Percentiles rank a stretch among this genome's conserved stretches.
Conservation (phyloP, 352 stramenopile genomes). For the Pythium biforme region DNA sequence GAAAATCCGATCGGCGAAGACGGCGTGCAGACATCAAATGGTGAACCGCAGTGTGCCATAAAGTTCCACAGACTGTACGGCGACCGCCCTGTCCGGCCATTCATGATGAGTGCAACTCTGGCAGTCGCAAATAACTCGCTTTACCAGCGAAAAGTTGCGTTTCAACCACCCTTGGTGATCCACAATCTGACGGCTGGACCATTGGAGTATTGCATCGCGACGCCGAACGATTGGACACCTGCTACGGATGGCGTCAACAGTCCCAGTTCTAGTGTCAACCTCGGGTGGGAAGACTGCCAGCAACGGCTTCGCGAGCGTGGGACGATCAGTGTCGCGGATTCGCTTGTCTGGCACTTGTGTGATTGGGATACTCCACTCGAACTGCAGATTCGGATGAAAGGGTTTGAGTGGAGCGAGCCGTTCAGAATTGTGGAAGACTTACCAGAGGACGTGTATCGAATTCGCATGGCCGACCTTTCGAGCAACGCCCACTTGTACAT, state of each 20-base stretch:
- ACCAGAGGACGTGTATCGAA: slow-evolving; percentile 45
- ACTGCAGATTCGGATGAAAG: slow-evolving; percentile 77
- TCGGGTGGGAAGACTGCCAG: slow-evolving; percentile 72
- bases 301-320: slow-evolving; percentile 76
- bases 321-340: slow-evolving; percentile 76
- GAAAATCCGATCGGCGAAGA: slow-evolving; percentile 9
- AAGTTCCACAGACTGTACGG: slow-evolving; percentile 80
- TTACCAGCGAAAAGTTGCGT: slow-evolving; percentile 75
- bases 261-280: slow-evolving; percentile 37
- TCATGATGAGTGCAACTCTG: slow-evolving; percentile 73
- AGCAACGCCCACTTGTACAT: slow-evolving; percentile 72
- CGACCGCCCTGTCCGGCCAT: slow-evolving; percentile 74
- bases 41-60: slow-evolving; percentile 41
- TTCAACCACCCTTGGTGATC: slow-evolving; percentile 75
- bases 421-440: slow-evolving; percentile 53
- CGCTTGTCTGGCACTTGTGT: slow-evolving; percentile 81
- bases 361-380: slow-evolving; percentile 76
- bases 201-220: slow-evolving; percentile 73
- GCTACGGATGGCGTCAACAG: slow-evolving; percentile 37
- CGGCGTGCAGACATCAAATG: slow-evolving; percentile 5
- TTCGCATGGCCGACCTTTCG: slow-evolving; percentile 81
- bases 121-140: slow-evolving; percentile 51
- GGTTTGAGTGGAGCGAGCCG: slow-evolving; percentile 84
- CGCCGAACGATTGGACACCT: slow-evolving; percentile 70
- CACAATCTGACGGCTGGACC: slow-evolving; percentile 74